Percentiles rank a stretch among this genome's conserved stretches.
Conservation (phyloP, 768 basidiomycete species). For the Suillus lakei region DNA sequence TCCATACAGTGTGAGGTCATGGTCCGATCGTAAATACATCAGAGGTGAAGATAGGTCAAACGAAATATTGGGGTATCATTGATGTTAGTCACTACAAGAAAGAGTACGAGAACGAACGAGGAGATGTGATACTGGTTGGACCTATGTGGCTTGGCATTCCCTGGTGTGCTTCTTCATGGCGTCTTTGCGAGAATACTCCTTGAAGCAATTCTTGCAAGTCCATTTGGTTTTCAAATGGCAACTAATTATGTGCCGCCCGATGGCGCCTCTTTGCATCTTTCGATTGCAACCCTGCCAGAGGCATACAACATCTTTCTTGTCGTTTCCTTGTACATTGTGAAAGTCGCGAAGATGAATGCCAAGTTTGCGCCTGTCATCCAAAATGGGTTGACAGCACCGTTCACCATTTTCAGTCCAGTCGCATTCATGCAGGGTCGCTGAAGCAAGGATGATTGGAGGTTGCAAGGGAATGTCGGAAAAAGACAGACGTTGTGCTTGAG, state of each 20-base stretch:
- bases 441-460: not conserved
- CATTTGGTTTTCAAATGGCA: slow-evolving; percentile 25
- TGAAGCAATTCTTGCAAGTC: slow-evolving; percentile 28
- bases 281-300: slow-evolving; percentile 28
- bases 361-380: slow-evolving; percentile 26
- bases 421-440: slow-evolving; percentile 13
- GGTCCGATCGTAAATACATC: not conserved
- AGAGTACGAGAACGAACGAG: not conserved
- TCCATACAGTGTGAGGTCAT: not conserved
- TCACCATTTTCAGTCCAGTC: slow-evolving; percentile 28
- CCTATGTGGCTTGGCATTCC: slow-evolving; percentile 32
- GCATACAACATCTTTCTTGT: slow-evolving; percentile 19
- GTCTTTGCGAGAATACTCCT: slow-evolving; percentile 30
- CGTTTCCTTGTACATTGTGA: slow-evolving; percentile 25
- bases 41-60: too few relatives aligned
- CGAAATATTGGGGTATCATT: not conserved
- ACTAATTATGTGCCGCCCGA: slow-evolving; percentile 29
- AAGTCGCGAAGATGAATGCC: slow-evolving; percentile 25
- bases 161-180: slow-evolving; percentile 30
- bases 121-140: not conserved
- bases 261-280: slow-evolving; percentile 31
- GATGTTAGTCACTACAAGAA: not conserved
- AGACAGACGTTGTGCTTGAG: slow-evolving; percentile 1
- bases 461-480: not conserved
- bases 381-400: slow-evolving; percentile 24